Base-by-base conservation (phyloP, 192 early-diverging fungal genomes). In the Coemansia sp. region DNA sequence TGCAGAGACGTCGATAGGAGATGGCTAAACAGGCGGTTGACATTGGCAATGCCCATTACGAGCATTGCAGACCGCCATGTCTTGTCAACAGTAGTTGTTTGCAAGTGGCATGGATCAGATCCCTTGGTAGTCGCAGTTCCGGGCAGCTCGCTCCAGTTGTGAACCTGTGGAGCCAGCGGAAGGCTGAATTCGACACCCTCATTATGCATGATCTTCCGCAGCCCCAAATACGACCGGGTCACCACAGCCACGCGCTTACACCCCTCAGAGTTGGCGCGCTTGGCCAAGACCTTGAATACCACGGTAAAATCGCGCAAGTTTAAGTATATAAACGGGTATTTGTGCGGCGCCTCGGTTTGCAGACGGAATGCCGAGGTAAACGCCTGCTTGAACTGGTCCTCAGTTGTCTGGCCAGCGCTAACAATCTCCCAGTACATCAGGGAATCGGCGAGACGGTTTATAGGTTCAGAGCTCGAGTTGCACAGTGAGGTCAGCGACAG, bases 291-390 rank as follows among this genome's bases (percentile, higher is more conserved):
- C 25, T 73, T 69, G 49, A 79, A 79, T 2, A 79, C 64, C 14
- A 70, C 67, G 7, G 62, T 62, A 29, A 61, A 73, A 35, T 79
- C 76, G 29, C 76, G 76, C 15, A 55, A 27, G 17, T 38, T 25
- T 23, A 79, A 32, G 53, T 73, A 79, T 1, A 79, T 63, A n/a
- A 69, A 79, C 24, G 76, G 76, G 37, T 79, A 73, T 15, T 37
- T 53, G 1, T 29, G 4, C 3, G 76, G 76, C 0, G 68, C 59
- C 24, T 64, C 41, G 11, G 14, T 8, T 55, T 79, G 76, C 32
- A 79, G 62, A 3, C 25, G 56, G 51, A 62, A 73, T 39, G 63
- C 47, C 21, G 76, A 79, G 0, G 49, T 15, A 19, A 79, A 38
- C 12, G 76, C 62, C 60, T 79, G 66, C 25, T 72, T 64, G 7